Percentiles rank a stretch among this genome's conserved stretches.
phyloP scores from a whole-genome alignment of 1,284 basidiomycete genomes.

The Naganishia sp. region DNA sequence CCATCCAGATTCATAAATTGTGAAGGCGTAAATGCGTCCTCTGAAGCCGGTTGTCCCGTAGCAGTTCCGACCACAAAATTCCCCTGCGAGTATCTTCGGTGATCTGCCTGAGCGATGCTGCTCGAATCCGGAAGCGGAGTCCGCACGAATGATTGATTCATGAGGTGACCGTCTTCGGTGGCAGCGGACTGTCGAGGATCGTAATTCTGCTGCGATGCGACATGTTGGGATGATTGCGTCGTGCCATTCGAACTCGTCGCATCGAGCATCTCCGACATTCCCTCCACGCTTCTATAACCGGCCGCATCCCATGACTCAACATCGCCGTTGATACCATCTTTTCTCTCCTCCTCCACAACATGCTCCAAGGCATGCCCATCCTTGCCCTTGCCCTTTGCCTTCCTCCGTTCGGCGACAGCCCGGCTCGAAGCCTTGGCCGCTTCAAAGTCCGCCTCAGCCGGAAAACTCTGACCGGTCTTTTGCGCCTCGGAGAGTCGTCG shows the following conservation, averaged over 20 bases:
- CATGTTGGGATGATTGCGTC: background rate
- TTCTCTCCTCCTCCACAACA: background rate
- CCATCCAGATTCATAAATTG: conserved; percentile 21
- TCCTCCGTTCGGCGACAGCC: conserved; percentile 4
- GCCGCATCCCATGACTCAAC: background rate
- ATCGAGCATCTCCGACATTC: background rate
- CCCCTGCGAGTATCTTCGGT: too few species aligned
- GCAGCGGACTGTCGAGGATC: background rate
- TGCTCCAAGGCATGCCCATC: conserved; percentile 16
- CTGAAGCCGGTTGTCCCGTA: background rate
- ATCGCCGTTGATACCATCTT: background rate
- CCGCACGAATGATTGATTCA: background rate
- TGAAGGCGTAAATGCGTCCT: conserved; percentile 19
- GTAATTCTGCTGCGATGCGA: conserved; percentile 1
- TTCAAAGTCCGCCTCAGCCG: conserved; percentile 20
- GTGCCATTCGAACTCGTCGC: background rate
- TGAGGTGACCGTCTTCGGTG: background rate
- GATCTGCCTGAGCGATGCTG: background rate
- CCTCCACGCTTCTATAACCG: background rate
- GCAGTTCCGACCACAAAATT: background rate
- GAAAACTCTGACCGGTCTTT: conserved; percentile 14
- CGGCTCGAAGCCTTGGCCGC: conserved; percentile 24
- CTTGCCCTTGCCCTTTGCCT: conserved; percentile 17
- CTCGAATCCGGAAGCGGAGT: background rate
- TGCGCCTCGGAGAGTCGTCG: conserved; percentile 30